Base-by-base conservation (phyloP, 2,329 filamentous ascomycete species). In the Macrophomina phaseolina region DNA sequence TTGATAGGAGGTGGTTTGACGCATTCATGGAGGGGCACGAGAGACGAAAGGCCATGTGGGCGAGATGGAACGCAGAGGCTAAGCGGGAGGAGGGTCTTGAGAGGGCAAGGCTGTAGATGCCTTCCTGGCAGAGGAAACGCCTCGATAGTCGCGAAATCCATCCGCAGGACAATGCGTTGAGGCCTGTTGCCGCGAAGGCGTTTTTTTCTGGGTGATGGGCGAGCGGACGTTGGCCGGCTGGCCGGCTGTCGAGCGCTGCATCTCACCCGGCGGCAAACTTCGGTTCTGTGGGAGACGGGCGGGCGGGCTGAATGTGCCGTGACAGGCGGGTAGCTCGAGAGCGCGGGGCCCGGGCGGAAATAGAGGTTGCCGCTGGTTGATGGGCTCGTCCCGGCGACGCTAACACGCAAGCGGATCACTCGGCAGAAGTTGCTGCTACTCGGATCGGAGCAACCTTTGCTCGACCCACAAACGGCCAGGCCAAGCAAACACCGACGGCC, bases 21-120 rank as follows among this genome's bases (percentile, higher is more conserved):
- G 75, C 74, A 0, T 89, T 89, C 67, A 80, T 86, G 71, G 80
- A 79, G 2, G 87, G 85, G 0, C 84, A 87, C 71, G 81, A 87
- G 71, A 76, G 79, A 68, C 80, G 87, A 58, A 88, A 86, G 75
- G 77, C 77, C 7, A 87, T 88, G 85, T 89, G 87, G 87, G 78
- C 76, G 72, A 79, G 81, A 60, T 73, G 82, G 28, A 89, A 88
- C 71, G 77, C 75, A 55, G 71, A 75, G 69, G 80, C 78, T 7
- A 32, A 46, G 23, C 42, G 51, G 30, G 42, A 45, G n/a, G 16
- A n/a, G 16, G 23, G 65, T 45, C 14, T 14, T 16, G 42, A 45
- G 42, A 70, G 68, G 23, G n/a, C 3, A 48, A 48, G n/a, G 28
- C n/a, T 28, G 30, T 48, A 30, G 23, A 23, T 23, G 23, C 23